Percentiles rank a stretch among this genome's conserved stretches.
Conservation (phyloP, 495 filamentous ascomycete genomes). For the Penicillium subrubescens region DNA sequence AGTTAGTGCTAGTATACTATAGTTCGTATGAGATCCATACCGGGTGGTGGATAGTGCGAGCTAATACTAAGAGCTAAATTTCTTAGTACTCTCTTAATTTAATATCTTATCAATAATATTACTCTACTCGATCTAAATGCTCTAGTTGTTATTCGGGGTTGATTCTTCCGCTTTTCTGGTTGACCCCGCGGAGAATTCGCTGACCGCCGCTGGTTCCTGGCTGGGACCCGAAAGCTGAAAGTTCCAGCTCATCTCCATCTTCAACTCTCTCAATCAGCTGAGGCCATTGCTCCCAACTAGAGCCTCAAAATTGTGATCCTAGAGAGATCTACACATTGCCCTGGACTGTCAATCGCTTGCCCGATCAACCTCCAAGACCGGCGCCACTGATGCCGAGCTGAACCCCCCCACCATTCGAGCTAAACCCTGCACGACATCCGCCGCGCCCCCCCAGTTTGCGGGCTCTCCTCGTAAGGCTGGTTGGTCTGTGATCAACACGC, state of each 20-base stretch:
- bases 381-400: slow-evolving; percentile 33
- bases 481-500: background rate
- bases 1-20: no score
- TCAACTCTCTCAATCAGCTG: background rate
- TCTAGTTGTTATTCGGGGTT: background rate
- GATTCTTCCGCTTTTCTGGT: background rate
- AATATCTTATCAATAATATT: no score
- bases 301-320: no score
- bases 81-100: background rate
- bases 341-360: background rate
- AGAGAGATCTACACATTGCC: background rate
- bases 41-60: background rate
- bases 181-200: background rate
- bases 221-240: background rate
- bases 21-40: background rate
- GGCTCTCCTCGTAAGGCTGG: slow-evolving; percentile 5
- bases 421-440: slow-evolving; percentile 35
- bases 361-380: slow-evolving; percentile 21
- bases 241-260: background rate
- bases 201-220: background rate
- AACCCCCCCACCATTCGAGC: slow-evolving; percentile 14
- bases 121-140: no score
- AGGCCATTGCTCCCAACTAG: background rate
- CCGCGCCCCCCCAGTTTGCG: slow-evolving; percentile 1
- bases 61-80: no score